Base-by-base conservation (phyloP, 129 eudicot genomes). In the Pulicaria dysenterica region DNA sequence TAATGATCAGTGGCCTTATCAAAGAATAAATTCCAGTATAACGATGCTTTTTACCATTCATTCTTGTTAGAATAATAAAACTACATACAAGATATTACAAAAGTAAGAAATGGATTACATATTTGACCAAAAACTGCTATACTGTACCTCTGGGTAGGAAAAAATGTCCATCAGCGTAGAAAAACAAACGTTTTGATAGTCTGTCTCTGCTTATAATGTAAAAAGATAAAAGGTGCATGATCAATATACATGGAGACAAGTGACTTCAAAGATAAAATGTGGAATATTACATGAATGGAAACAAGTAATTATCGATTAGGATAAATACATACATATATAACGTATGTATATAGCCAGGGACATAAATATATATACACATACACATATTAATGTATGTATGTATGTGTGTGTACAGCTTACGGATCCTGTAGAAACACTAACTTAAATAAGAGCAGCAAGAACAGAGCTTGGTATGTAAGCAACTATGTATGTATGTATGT, bases 121-220 rank as follows among this genome's bases (percentile, higher is more conserved):
- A 74, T 12, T 49, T 6, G 14, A 37, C 8, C 8, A 37, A 40
- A 45, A 7, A 67, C 3, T 67, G 67, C 13, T n/a, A 61, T 12
- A 48, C 14, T 34, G 56, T 80, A 92, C 99, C 96, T 90, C 77
- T 36, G 91, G 82, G 80, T 81, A 73, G 24, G 86, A 69, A 31
- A 90, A 83, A 13, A 88, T 73, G 46, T 88, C 79, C 97, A 88
- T 90, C 8, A 94, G 78, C 36, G 97, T 84, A 70, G 81, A 88
- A 75, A 88, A 83, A 59, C 91, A 85, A 75, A 81, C 96, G 14
- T 80, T 75, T 43, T 85, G 78, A 76, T 82, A 65, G 51, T 84
- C 84, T 4, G 95, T 83, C 45, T 86, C 99, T 94, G 90, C 60
- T 60, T 42, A 58, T 66, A 63, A 56, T 39, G 50, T 51, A 48